Conservation (phyloP, 306 rosid genomes). For the Pyrus bretschneideri region DNA sequence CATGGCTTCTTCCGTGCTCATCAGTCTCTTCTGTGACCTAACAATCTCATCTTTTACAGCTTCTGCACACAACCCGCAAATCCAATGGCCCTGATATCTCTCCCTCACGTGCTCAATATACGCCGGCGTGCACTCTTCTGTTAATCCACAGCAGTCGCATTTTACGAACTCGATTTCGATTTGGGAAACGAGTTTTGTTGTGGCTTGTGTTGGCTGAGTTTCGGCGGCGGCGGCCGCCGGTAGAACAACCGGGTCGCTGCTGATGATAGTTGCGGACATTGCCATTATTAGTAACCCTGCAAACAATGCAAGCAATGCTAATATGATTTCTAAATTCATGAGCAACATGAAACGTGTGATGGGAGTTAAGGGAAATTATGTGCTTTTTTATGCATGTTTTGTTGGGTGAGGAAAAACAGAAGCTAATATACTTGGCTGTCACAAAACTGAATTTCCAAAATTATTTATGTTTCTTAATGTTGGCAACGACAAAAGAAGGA, state of each 20-base stretch:
- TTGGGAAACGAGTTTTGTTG: slow-evolving; percentile 29
- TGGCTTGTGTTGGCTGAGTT: slow-evolving; percentile 34
- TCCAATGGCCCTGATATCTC: slow-evolving; percentile 68
- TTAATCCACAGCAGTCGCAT: slow-evolving; percentile 88
- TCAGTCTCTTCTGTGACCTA: slow-evolving; percentile 57
- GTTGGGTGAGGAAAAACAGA: background rate
- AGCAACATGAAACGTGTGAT: background rate
- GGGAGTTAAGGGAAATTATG: background rate
- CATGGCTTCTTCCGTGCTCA: slow-evolving; percentile 85
- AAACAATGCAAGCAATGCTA: background rate
- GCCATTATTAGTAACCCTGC: slow-evolving; percentile 44
- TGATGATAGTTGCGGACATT: slow-evolving; percentile 63
- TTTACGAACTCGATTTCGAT: slow-evolving; percentile 63
- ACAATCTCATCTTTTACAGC: slow-evolving; percentile 80
- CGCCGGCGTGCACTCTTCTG: slow-evolving; percentile 86
- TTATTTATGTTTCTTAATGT: slow-evolving; percentile 8
- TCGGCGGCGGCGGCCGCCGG: slow-evolving; percentile 35
- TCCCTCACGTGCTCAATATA: slow-evolving; percentile 71
- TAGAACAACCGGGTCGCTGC: slow-evolving; percentile 55
- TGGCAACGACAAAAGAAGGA: slow-evolving; percentile 6
- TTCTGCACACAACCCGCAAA: slow-evolving; percentile 88
- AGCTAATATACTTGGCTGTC: background rate
- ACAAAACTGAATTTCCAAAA: background rate
- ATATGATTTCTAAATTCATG: background rate
- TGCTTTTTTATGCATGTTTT: background rate